phyloP scores from a whole-genome alignment of 768 basidiomycete genomes.

The Saitozyma podzolica region DNA sequence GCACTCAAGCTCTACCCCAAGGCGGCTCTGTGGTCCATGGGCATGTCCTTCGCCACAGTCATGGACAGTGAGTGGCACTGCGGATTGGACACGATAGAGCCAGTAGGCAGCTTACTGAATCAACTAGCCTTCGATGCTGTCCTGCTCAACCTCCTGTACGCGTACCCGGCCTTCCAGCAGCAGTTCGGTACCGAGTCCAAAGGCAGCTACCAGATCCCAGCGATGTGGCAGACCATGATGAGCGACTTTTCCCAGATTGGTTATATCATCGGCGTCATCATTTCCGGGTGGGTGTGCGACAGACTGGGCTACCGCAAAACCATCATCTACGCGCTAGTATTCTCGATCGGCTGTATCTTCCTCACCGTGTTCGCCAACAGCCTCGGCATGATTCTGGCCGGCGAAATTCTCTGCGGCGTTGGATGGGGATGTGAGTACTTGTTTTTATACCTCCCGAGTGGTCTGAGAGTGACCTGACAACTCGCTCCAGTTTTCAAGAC shows the following conservation, averaged over 20 bases:
- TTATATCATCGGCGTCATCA: slow-evolving; percentile 45
- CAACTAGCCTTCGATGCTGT: no score
- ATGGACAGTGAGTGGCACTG: no score
- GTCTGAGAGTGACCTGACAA: no score
- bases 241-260: slow-evolving; percentile 39
- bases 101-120: no score
- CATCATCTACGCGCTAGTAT: slow-evolving; percentile 12
- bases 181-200: slow-evolving; percentile 12
- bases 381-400: slow-evolving; percentile 32
- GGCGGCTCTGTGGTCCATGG: no score
- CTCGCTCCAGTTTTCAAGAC: slow-evolving; percentile 44
- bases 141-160: slow-evolving; percentile 7
- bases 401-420: slow-evolving; percentile 43
- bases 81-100: no score
- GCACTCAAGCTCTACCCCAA: no score
- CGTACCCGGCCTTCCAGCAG: slow-evolving; percentile 21
- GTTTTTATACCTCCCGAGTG: no score
- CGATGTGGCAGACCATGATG: slow-evolving; percentile 50
- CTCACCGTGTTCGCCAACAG: slow-evolving; percentile 38
- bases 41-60: no score
- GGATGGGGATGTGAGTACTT: slow-evolving; percentile 38
- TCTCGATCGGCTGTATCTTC: slow-evolving; percentile 33
- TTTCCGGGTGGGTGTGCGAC: slow-evolving; percentile 37
- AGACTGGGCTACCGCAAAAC: slow-evolving; percentile 28
- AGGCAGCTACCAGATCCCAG: slow-evolving; percentile 27